Percentiles rank a stretch among this genome's conserved stretches.
phyloP scores from a whole-genome alignment of 2,329 filamentous ascomycete species.

The Phaeomoniella chlamydospora region DNA sequence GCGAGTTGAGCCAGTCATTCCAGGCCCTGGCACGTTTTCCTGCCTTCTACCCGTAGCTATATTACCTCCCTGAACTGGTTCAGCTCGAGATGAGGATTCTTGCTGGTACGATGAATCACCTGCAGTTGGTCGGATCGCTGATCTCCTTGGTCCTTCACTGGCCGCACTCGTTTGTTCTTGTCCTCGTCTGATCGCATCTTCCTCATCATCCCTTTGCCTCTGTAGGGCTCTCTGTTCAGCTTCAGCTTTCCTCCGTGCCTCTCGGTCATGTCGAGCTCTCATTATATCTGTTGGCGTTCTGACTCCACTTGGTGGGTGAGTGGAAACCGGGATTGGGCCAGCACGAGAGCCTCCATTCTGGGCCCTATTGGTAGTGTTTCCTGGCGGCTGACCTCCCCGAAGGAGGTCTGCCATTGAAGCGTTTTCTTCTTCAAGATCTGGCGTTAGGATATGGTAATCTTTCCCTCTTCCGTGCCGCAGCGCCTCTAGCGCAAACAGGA shows the following conservation, averaged over 20 bases:
- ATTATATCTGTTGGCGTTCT: slow-evolving; percentile 83
- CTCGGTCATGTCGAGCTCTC: slow-evolving; percentile 67
- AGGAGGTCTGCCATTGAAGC: slow-evolving; percentile 81
- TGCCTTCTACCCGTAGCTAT: slow-evolving; percentile 5
- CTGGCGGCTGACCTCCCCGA: slow-evolving; percentile 35
- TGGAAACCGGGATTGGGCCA: slow-evolving; percentile 38
- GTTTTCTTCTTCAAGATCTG: slow-evolving; percentile 75
- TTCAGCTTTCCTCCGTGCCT: slow-evolving; percentile 55
- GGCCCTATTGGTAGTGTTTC: slow-evolving; percentile 29
- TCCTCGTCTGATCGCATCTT: slow-evolving; percentile 26
- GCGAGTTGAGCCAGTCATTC: slow-evolving; percentile 2
- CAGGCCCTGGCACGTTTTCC: slow-evolving; percentile 7
- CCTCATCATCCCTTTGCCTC: slow-evolving; percentile 31
- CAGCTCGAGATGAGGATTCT: neutral
- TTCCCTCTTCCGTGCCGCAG: slow-evolving; percentile 37
- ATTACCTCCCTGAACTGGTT: neutral
- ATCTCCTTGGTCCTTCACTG: slow-evolving; percentile 20
- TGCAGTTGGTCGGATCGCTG: slow-evolving; percentile 4
- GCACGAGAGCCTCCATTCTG: slow-evolving; percentile 42
- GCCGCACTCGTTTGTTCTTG: slow-evolving; percentile 43
- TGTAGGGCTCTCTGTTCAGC: slow-evolving; percentile 44
- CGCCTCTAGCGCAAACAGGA: slow-evolving; percentile 81
- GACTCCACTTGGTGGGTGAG: slow-evolving; percentile 43
- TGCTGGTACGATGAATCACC: slow-evolving; percentile 2
- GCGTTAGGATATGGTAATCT: slow-evolving; percentile 57